A percentile compares a stretch with the other conserved stretches of the same genome.
phyloP scores from a whole-genome alignment of 495 filamentous ascomycete species.

The Neurospora sp. region DNA sequence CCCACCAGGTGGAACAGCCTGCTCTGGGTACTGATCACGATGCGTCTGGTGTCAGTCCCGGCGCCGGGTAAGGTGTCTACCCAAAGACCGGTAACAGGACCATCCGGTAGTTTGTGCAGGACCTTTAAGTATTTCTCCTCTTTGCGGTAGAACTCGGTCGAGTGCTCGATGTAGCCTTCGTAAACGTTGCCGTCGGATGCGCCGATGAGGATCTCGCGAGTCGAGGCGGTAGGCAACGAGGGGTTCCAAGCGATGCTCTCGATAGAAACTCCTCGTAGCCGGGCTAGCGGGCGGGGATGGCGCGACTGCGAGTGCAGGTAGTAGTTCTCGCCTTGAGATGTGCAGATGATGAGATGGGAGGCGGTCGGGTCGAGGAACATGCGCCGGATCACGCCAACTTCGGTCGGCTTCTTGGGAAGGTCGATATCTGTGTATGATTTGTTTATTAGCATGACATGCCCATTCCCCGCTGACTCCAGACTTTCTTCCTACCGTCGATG shows the following conservation, averaged over 20 bases:
- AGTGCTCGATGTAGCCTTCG: slow-evolving; percentile 89
- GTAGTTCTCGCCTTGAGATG: slow-evolving; percentile 88
- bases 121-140: slow-evolving; percentile 85
- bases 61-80: slow-evolving; percentile 58
- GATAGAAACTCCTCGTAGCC: slow-evolving; percentile 74
- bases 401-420: slow-evolving; percentile 83
- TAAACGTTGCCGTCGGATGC: slow-evolving; percentile 88
- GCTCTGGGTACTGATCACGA: slow-evolving; percentile 67
- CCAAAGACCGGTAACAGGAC: slow-evolving; percentile 71
- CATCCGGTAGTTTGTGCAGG: slow-evolving; percentile 70
- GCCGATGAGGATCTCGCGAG: slow-evolving; percentile 88
- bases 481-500: slow-evolving; percentile 64
- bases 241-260: slow-evolving; percentile 94
- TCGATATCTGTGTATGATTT: slow-evolving; percentile 66
- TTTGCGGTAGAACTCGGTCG: slow-evolving; percentile 84
- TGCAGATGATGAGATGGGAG: slow-evolving; percentile 86
- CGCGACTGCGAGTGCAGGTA: slow-evolving; percentile 93
- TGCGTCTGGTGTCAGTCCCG: slow-evolving; percentile 53
- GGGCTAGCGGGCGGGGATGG: slow-evolving; percentile 70
- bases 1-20: slow-evolving; percentile 71
- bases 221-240: slow-evolving; percentile 88
- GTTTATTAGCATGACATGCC: background rate
- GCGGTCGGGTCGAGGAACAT: slow-evolving; percentile 97
- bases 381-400: slow-evolving; percentile 81
- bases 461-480: background rate